phyloP scores from a whole-genome alignment of 2,329 filamentous ascomycete genomes.

The Pezicula neosporulosa region DNA sequence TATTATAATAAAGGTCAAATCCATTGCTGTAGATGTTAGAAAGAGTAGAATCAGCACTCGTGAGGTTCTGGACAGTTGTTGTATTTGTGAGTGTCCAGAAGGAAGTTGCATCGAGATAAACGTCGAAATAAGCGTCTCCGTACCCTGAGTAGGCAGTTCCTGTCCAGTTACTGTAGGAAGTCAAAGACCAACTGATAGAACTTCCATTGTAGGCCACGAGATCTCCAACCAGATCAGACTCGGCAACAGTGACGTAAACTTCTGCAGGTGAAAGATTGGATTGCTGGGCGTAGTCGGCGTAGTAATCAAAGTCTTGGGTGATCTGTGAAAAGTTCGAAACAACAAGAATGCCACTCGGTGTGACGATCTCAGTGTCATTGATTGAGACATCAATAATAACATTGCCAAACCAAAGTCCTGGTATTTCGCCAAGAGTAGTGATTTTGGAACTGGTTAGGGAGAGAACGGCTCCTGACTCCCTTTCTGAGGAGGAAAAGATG shows the following conservation, averaged over 20 bases:
- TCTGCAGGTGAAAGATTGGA: constrained; percentile 22
- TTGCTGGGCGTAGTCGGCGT: constrained; percentile 27
- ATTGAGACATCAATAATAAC: constrained; percentile 16
- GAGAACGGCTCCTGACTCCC: constrained; percentile 16
- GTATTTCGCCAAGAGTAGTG: constrained; percentile 16
- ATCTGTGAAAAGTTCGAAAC: constrained; percentile 26
- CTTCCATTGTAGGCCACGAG: constrained; percentile 30
- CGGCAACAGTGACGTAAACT: constrained; percentile 21
- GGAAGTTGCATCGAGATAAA: constrained; percentile 10
- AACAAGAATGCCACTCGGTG: constrained; percentile 19
- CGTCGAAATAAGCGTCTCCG: constrained; percentile 8
- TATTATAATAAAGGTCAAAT: constrained; percentile 12
- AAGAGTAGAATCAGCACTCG: constrained; percentile 7
- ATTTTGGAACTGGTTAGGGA: constrained; percentile 21
- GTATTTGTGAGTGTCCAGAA: constrained; percentile 17
- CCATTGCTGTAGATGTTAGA: constrained; percentile 11
- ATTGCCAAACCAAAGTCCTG: constrained; percentile 31
- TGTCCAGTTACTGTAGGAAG: constrained; percentile 12
- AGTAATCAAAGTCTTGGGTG: constrained; percentile 31
- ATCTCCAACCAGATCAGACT: constrained; percentile 25
- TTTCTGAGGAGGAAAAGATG: constrained; percentile 16
- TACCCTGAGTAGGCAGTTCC: constrained; percentile 16
- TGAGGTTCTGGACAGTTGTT: constrained; percentile 14
- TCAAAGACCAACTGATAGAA: constrained; percentile 12
- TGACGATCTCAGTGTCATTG: constrained; percentile 14